Evolutionary conservation across 2,329 filamentous ascomycete species (phyloP).

Genomic region (Fonsecaea erecta): DNA sequence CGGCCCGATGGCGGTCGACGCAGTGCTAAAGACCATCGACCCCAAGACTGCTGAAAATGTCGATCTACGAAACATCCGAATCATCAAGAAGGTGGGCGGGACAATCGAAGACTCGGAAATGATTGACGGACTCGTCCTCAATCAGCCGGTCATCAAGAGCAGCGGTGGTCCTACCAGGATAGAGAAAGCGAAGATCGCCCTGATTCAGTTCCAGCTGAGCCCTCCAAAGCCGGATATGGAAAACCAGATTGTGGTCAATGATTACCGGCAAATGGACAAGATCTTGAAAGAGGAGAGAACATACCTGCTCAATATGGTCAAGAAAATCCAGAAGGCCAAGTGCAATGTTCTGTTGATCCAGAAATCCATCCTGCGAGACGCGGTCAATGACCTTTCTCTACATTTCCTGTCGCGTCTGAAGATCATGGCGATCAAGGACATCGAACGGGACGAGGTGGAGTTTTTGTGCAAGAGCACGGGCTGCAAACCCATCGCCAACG

Average conservation of each 20-base stretch:
- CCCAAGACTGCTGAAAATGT: constrained; percentile 95
- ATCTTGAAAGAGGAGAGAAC: constrained; percentile 98
- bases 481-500: constrained; percentile 97
- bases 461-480: constrained; percentile 99
- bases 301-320: constrained; percentile 97
- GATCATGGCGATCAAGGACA: constrained; percentile 95
- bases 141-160: constrained; percentile 90
- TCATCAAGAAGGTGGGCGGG: constrained; percentile 95
- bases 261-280: constrained; percentile 99
- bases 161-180: constrained; percentile 88
- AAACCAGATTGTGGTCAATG: constrained; percentile 98
- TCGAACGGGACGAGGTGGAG: constrained; percentile 97
- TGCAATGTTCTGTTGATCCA: constrained; percentile 98
- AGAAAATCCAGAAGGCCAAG: constrained; percentile 99
- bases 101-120: constrained; percentile 99
- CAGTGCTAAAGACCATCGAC: constrained; percentile 94
- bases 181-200: constrained; percentile 94
- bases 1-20: constrained; percentile 97
- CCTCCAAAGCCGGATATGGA: constrained; percentile 99
- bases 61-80: constrained; percentile 92
- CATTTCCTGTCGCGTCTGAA: constrained; percentile 98
- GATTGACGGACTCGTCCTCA: constrained; percentile 90
- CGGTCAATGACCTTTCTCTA: constrained; percentile 94
- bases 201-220: constrained; percentile 98
- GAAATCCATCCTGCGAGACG: constrained; percentile 96